Evolutionary conservation across 2,329 filamentous ascomycete genomes (phyloP), one percentile per base, ranked within the genome.

Genomic region (Monosporascus sp.): DNA sequence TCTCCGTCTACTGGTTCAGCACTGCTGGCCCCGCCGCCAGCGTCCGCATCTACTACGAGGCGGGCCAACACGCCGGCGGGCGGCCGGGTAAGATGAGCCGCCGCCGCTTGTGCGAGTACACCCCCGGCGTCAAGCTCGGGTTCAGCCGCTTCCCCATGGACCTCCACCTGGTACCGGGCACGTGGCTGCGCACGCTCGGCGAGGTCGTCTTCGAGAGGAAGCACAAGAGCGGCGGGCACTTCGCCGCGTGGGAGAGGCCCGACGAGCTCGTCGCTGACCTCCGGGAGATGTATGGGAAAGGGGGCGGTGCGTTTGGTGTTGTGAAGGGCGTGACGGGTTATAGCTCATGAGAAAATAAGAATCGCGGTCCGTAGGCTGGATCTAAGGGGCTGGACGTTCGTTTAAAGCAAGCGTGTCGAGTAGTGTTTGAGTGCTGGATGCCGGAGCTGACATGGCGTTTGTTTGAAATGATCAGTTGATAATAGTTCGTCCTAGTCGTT

Each of bases 31-130:
- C 88, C 11, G 66, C 83, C 1, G 86, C 88, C 0, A 84, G 80
- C 55, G 65, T 82, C 8, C 70, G 85, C 7, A 90, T 91, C 48
- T 93, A 93, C 69, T 91, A 91, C 61, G 88, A 91, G 68, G 72
- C 74, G 0, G 69, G 62, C 6, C 83, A 85, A 53, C 66, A 62
- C 50, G 46, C 60, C 14, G 59, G 59, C 36, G 58, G 58, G 11
- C 56, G 63, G 17, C 65, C 9, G 36, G 61, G 38, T 50, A 60
- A 53, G 63, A 59, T 54, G 43, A 56, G 50, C 16, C 59, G 50
- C 2, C 8, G 55, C 6, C 51, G 54, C 4, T 7, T 56, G 6
- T 20, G 56, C 4, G 49, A 54, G 1, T 75, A 73, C 51, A 60
- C 71, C 1, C 64, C 69, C 0, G 62, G 64, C 1, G 71, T 77